Evolutionary conservation across 1,139 yeast species (phyloP), one percentile per base, ranked within the genome.

Genomic region (Candida sp.): DNA sequence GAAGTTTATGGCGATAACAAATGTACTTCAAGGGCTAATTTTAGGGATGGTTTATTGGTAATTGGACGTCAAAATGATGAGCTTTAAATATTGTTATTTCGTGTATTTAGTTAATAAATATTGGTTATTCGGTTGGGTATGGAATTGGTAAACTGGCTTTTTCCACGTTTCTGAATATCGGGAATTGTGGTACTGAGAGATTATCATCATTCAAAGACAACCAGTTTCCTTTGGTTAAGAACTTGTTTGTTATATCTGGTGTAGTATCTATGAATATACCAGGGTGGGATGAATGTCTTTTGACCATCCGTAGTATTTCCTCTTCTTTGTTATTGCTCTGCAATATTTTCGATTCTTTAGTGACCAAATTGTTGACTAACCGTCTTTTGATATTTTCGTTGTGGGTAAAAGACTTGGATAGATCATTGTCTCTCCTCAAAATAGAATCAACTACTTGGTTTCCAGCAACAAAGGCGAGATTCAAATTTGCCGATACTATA

Each of bases 1-100:
- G 96, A 88, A 56, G 88, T 87, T 5, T 87, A 84, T 60, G 96
- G 96, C 0, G 76, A 84, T 53, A 87, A 86, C 52, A 68, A 79
- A 49, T 83, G 93, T 44, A 82, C 90, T 0, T 66, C 73, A 5
- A 66, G 68, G 22, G 87, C 87, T 0, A 60, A 61, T 3, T 59
- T 77, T 4, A 68, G 83, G 45, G 68, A 70, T 1, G 86, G 82
- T 9, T 56, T 87, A 37, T 75, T 80, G 47, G 69, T 89, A 4
- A 80, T 88, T 46, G 97, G 97, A 5, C 73, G 96, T 46, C 91
- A 86, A 60, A 81, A 84, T 50, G 90, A 84, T 52, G 69, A 76
- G 49, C 67, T 77, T 37, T 78, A 45, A 34, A 21, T 23, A 22
- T 23, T 22, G 12, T 8, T 29, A 22, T 12, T 33, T 11, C 21